Conservation (phyloP, 2,329 filamentous ascomycete species). For the Waltergamsia citrina region DNA sequence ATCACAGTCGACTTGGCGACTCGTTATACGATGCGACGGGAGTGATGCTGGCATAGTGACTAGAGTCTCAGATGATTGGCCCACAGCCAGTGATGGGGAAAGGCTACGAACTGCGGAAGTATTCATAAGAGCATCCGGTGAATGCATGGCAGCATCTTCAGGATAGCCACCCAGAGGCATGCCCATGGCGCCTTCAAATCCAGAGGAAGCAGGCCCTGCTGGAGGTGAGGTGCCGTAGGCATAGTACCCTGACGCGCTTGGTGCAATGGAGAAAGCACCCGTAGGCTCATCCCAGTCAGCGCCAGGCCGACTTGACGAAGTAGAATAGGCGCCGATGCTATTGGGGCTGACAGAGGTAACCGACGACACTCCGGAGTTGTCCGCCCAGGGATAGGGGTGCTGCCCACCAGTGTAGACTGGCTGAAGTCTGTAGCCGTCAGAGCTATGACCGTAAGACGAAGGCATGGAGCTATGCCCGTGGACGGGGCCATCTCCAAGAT, state of each 20-base stretch:
- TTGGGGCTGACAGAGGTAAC: not conserved
- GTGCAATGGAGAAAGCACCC: not conserved
- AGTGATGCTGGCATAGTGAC: slow-evolving; percentile 32
- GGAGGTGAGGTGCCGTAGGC: not conserved
- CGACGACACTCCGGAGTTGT: not conserved
- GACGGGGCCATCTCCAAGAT: too few relatives aligned
- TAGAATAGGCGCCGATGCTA: not conserved
- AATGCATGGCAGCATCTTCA: slow-evolving; percentile 19
- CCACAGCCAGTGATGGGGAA: slow-evolving; percentile 35
- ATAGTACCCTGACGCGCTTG: not conserved
- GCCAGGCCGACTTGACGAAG: not conserved
- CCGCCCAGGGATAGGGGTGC: not conserved
- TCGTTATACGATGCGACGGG: slow-evolving; percentile 14
- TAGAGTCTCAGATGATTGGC: slow-evolving; percentile 38
- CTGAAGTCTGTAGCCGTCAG: not conserved
- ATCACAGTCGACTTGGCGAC: not conserved
- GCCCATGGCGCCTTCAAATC: slow-evolving; percentile 7
- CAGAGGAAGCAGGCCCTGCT: not conserved
- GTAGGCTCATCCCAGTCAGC: not conserved
- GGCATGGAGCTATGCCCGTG: too few relatives aligned
- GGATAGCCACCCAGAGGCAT: slow-evolving; percentile 23
- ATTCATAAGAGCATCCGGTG: slow-evolving; percentile 16
- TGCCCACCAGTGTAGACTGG: not conserved
- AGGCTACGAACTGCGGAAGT: slow-evolving; percentile 36
- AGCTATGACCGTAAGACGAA: too few relatives aligned